phyloP scores from a whole-genome alignment of 2,329 filamentous ascomycete species.

The Stagonosporopsis vannaccii region DNA sequence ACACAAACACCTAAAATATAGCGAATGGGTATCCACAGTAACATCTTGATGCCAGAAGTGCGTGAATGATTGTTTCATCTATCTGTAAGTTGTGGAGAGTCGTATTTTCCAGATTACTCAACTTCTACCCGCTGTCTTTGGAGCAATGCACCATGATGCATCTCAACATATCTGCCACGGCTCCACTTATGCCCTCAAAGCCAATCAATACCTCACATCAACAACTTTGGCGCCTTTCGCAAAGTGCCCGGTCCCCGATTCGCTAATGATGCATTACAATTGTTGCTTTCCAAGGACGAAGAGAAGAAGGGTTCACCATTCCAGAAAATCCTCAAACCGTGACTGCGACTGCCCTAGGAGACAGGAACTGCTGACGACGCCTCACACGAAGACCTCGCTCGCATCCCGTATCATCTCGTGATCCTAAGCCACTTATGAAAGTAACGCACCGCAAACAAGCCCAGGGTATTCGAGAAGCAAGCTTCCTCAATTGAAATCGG shows the following conservation, averaged over 20 bases:
- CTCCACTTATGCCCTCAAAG: neutral
- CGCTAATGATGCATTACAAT: constrained; percentile 19
- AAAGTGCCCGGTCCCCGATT: neutral
- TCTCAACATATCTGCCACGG: neutral
- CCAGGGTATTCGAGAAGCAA: constrained; percentile 31
- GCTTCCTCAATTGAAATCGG: constrained; percentile 72
- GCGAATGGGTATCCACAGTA: neutral
- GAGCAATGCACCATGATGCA: constrained; percentile 6
- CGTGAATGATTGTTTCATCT: constrained; percentile 15
- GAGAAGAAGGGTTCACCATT: constrained; percentile 10
- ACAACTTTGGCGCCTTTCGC: neutral
- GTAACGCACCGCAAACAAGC: constrained; percentile 12
- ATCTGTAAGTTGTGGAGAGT: constrained; percentile 15
- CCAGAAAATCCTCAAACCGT: neutral
- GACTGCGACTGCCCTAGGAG: neutral
- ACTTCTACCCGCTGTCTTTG: constrained; percentile 1
- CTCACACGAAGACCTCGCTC: neutral
- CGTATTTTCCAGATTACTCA: constrained; percentile 7
- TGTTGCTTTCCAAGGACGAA: constrained; percentile 20
- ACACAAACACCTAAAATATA: neutral
- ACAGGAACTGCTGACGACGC: neutral
- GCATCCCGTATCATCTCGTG: neutral
- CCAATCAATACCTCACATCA: constrained; percentile 2
- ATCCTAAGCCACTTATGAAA: neutral
- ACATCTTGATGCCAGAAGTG: neutral